Conservation (phyloP, 2,329 filamentous ascomycete species). For the Colletotrichum tamarilloi region DNA sequence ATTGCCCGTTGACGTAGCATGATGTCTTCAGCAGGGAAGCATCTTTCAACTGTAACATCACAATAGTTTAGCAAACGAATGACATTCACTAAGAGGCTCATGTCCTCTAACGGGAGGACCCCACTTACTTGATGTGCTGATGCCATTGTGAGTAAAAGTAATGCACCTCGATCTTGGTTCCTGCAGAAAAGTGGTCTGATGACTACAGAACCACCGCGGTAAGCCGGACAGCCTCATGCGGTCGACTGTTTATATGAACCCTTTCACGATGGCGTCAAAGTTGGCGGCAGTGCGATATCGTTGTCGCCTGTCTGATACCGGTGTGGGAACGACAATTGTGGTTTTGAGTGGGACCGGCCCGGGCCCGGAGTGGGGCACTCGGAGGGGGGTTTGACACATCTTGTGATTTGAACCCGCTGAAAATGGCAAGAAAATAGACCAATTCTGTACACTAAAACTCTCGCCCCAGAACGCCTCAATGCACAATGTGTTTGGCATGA, state of each 20-base stretch:
- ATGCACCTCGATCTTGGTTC: neutral
- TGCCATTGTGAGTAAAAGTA: conserved; percentile 17
- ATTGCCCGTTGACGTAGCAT: conserved; percentile 81
- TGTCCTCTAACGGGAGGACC: neutral
- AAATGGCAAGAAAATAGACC: conserved; percentile 12
- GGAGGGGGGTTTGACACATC: conserved; percentile 29
- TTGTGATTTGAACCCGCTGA: conserved; percentile 1
- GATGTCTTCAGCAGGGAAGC: conserved; percentile 75
- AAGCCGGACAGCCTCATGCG: neutral
- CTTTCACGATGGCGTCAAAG: conserved; percentile 15
- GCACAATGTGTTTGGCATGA: neutral
- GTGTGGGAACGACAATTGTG: conserved; percentile 15
- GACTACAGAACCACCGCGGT: neutral
- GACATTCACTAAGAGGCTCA: neutral
- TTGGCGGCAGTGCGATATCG: neutral
- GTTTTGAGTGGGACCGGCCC: conserved; percentile 30
- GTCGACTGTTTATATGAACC: conserved; percentile 24
- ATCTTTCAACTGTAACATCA: conserved; percentile 63
- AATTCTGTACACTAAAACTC: conserved; percentile 4
- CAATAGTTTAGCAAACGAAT: neutral
- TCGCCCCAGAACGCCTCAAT: neutral
- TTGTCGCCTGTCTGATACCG: conserved; percentile 19
- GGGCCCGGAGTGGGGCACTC: conserved; percentile 16
- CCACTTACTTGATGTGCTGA: conserved; percentile 18
- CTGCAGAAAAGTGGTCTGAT: conserved; percentile 13